Percentiles rank a stretch among this genome's conserved stretches.
Evolutionary conservation across 2,329 filamentous ascomycete species (phyloP).

Genomic region (Aspergillaceae sp.): DNA sequence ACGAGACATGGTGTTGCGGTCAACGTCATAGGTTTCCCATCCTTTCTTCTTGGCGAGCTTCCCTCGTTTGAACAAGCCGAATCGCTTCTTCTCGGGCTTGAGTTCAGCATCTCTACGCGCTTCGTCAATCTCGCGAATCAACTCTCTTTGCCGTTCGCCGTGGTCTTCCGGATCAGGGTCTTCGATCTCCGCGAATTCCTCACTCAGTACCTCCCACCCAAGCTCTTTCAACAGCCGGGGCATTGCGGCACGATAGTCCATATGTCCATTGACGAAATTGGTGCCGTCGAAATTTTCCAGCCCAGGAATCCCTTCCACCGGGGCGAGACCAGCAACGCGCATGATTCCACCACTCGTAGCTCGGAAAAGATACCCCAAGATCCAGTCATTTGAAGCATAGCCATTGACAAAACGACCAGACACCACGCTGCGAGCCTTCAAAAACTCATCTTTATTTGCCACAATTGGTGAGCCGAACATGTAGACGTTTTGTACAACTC

Average conservation of each 20-base stretch:
- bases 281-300: constrained; percentile 88
- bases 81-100: constrained; percentile 62
- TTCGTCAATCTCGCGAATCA: constrained; percentile 95
- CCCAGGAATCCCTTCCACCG: constrained; percentile 65
- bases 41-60: constrained; percentile 68
- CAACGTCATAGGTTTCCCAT: constrained; percentile 89
- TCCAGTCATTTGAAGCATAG: constrained; percentile 94
- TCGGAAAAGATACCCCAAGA: constrained; percentile 89
- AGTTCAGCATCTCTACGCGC: constrained; percentile 78
- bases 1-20: constrained; percentile 22
- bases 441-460: constrained; percentile 81
- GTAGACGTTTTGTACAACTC: constrained; percentile 89
- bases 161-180: constrained; percentile 96
- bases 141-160: constrained; percentile 72
- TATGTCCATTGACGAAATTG: constrained; percentile 77
- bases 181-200: constrained; percentile 94
- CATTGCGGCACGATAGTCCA: constrained; percentile 93
- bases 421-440: constrained; percentile 72
- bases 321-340: constrained; percentile 72
- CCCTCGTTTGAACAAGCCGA: constrained; percentile 73
- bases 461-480: constrained; percentile 89
- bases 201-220: constrained; percentile 83
- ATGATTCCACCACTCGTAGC: constrained; percentile 88
- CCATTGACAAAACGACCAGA: constrained; percentile 91
- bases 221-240: constrained; percentile 76